Percentiles rank a stretch among this genome's conserved stretches.
Conservation (phyloP, 2,329 filamentous ascomycete genomes). For the Dryadomyces quercivorus region DNA sequence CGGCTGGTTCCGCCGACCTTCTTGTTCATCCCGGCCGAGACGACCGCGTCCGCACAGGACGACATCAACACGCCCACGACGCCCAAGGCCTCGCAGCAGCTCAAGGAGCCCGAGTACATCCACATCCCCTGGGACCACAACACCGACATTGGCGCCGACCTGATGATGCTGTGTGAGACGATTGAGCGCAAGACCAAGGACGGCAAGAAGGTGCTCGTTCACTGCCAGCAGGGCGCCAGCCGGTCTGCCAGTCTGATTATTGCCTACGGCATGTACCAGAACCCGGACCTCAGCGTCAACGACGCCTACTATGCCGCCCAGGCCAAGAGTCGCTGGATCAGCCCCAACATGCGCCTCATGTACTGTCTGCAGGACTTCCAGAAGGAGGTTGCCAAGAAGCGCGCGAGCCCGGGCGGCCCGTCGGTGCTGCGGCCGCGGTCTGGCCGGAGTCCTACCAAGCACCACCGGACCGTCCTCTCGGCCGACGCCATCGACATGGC, state of each 20-base stretch:
- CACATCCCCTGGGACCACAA: slow-evolving; percentile 85
- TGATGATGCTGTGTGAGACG: slow-evolving; percentile 61
- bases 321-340: slow-evolving; percentile 74
- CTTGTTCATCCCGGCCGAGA: slow-evolving; percentile 2
- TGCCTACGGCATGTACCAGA: slow-evolving; percentile 71
- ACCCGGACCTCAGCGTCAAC: slow-evolving; percentile 64
- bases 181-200: slow-evolving; percentile 62
- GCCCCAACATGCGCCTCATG: slow-evolving; percentile 84
- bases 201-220: slow-evolving; percentile 68
- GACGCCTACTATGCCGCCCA: slow-evolving; percentile 76
- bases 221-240: slow-evolving; percentile 79
- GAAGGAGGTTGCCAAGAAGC: slow-evolving; percentile 45
- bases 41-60: slow-evolving; percentile 19
- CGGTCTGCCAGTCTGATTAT: slow-evolving; percentile 79
- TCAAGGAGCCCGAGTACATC: slow-evolving; percentile 62
- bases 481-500: slow-evolving; percentile 42
- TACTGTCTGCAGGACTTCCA: slow-evolving; percentile 80
- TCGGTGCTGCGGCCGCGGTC: slow-evolving; percentile 34
- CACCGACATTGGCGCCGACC: slow-evolving; percentile 68
- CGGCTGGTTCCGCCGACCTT: not conserved
- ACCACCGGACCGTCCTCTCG: slow-evolving; percentile 49
- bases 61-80: slow-evolving; percentile 38
- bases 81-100: slow-evolving; percentile 34
- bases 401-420: slow-evolving; percentile 26
- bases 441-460: slow-evolving; percentile 46